A percentile compares a stretch with the other conserved stretches of the same genome.
Evolutionary conservation across 202 grass and related monocot genomes (phyloP).

Genomic region (Elaeis oleifera): DNA sequence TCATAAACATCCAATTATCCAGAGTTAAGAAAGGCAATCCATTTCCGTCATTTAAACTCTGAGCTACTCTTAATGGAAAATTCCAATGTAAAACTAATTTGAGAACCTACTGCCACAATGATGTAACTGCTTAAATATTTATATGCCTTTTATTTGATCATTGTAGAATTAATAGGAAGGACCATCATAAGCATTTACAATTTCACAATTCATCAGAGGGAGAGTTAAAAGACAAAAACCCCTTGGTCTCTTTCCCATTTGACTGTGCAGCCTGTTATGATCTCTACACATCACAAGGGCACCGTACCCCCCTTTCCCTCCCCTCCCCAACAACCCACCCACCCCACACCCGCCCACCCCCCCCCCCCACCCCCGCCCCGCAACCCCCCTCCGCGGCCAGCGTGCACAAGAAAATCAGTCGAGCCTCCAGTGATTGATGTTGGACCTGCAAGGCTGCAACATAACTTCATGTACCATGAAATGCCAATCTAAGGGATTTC

Average conservation of each 20-base stretch:
- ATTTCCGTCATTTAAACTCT: no score
- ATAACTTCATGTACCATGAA: neutral
- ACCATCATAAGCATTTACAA: conserved; percentile 1
- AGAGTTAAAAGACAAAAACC: neutral
- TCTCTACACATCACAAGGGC: neutral
- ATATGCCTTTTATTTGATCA: neutral
- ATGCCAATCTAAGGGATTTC: no score
- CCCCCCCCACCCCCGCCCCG: no score
- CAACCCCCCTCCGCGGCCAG: no score
- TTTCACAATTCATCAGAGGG: neutral
- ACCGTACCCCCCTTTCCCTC: no score
- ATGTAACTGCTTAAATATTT: neutral
- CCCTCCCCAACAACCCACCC: no score
- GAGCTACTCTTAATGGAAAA: no score
- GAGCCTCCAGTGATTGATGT: neutral
- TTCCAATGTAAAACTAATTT: neutral
- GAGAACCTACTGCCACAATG: neutral
- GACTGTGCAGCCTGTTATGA: neutral
- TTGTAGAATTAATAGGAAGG: neutral
- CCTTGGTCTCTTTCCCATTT: neutral
- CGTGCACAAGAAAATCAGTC: no score
- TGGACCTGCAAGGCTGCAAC: conserved; percentile 16
- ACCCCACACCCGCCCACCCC: no score
- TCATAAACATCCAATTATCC: no score
- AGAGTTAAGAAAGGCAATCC: no score